Conservation (phyloP, 2,329 filamentous ascomycete genomes). For the Fusarium buxicola region DNA sequence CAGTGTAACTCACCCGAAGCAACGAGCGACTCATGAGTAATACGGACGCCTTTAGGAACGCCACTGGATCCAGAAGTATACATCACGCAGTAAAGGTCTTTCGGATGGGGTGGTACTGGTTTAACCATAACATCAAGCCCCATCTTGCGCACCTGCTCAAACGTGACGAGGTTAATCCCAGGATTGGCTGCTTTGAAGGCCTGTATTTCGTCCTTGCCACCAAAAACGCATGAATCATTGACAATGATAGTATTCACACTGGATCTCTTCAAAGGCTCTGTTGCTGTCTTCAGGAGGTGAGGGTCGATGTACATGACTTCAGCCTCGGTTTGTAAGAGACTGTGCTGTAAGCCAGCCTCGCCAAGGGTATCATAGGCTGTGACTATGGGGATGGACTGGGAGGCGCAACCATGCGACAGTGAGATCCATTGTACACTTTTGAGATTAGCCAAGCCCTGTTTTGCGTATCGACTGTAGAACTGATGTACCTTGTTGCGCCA, state of each 20-base stretch:
- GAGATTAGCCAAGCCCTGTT: background rate
- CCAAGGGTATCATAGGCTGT: slow-evolving; percentile 95
- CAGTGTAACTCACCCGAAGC: slow-evolving; percentile 63
- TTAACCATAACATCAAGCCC: slow-evolving; percentile 76
- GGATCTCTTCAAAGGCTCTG: slow-evolving; percentile 64
- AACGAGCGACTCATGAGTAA: slow-evolving; percentile 84
- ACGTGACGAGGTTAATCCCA: slow-evolving; percentile 63
- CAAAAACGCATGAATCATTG: slow-evolving; percentile 67
- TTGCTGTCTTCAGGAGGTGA: slow-evolving; percentile 74
- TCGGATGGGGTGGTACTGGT: slow-evolving; percentile 75
- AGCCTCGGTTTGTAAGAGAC: slow-evolving; percentile 83
- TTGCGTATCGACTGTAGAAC: background rate
- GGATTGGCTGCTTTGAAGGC: slow-evolving; percentile 67
- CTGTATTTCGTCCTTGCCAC: slow-evolving; percentile 62
- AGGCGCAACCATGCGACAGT: slow-evolving; percentile 80
- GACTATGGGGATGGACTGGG: slow-evolving; percentile 90
- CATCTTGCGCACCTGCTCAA: slow-evolving; percentile 63
- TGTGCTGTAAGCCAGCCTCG: slow-evolving; percentile 84
- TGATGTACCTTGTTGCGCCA: slow-evolving; percentile 76
- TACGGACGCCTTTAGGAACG: slow-evolving; percentile 85
- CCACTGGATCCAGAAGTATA: slow-evolving; percentile 92
- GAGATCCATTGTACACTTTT: slow-evolving; percentile 84
- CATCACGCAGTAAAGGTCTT: slow-evolving; percentile 85
- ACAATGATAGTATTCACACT: slow-evolving; percentile 70
- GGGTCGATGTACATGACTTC: slow-evolving; percentile 89